Evolutionary conservation across 352 stramenopile species (phyloP), one percentile per base, ranked within the genome.

Genomic region (Phytophthora cactorum): DNA sequence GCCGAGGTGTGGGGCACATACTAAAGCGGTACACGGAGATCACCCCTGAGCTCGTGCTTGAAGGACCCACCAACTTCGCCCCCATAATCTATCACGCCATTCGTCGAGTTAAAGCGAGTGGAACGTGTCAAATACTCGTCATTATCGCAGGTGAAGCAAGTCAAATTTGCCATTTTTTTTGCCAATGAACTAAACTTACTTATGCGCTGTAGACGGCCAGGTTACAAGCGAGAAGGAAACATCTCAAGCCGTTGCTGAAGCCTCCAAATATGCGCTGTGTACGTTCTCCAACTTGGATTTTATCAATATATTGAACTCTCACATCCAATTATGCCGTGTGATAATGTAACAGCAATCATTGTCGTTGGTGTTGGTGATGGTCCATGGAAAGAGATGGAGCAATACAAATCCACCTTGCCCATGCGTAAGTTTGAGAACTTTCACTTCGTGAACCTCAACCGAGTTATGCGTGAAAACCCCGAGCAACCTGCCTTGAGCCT

Each of bases 41-140:
- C 41, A 81, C 83, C 10, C 80, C 81, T 1, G 61, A 68, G 38
- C 52, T 93, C 25, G 56, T 60, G 17, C 77, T 93, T 1, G 66
- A 74, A 6, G 85, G 88, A 5, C 82, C 84, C 14, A 95, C 84
- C 5, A 92, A 91, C 70, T 95, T 93, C 70, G 85, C 87, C 17
- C 87, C 87, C 17, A 83, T 92, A 53, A 93, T 95, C 55, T 78
- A 89, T 29, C 76, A 89, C 51, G 81, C 84, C 2, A 90, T 93
- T 43, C 64, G 78, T 4, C 79, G 86, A 27, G 79, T 84, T 29
- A 78, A 79, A 62, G 56, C 60, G 9, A 81, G 63, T 14, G 66
- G 69, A 10, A 74, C 63, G 52, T 93, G 89, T 59, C 85, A 91
- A 53, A 86, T 93, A 43, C 75, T 94, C 28, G 75, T 94, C 41